A percentile compares a stretch with the other conserved stretches of the same genome.
phyloP scores from a whole-genome alignment of 2,329 filamentous ascomycete genomes.

The Pestalotiopsis sp. region DNA sequence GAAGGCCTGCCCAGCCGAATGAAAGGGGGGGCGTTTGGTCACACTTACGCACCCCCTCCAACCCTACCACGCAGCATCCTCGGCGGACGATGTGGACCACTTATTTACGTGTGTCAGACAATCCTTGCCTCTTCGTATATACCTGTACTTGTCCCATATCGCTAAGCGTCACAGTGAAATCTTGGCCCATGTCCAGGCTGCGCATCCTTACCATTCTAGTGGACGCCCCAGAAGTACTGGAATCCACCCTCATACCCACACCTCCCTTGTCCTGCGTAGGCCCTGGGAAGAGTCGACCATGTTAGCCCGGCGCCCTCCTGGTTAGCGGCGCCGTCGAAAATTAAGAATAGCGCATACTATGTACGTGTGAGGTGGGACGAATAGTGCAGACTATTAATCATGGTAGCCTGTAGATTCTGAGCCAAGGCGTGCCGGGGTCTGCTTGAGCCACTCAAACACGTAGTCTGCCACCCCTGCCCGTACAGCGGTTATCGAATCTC shows the following conservation, averaged over 20 bases:
- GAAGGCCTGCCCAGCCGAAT: constrained; percentile 18
- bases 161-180: constrained; percentile 31
- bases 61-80: background rate
- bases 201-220: constrained; percentile 28
- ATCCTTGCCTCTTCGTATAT: constrained; percentile 49
- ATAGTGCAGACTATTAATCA: constrained; percentile 32
- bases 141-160: constrained; percentile 30
- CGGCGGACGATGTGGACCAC: constrained; percentile 30
- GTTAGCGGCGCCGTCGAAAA: constrained; percentile 34
- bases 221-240: constrained; percentile 33
- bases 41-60: constrained; percentile 26
- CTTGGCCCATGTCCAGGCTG: constrained; percentile 17
- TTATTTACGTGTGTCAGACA: constrained; percentile 55
- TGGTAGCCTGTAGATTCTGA: constrained; percentile 24
- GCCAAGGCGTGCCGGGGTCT: constrained; percentile 27
- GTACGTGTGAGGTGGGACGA: constrained; percentile 30
- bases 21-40: constrained; percentile 22
- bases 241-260: constrained; percentile 30
- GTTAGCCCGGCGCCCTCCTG: constrained; percentile 30
- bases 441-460: constrained; percentile 36
- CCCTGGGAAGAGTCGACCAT: constrained; percentile 19
- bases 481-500: constrained; percentile 21
- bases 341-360: constrained; percentile 35
- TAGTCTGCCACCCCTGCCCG: constrained; percentile 28
- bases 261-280: constrained; percentile 18